Conservation (phyloP, 148 eudicot genomes). For the Bassia scoparia region DNA sequence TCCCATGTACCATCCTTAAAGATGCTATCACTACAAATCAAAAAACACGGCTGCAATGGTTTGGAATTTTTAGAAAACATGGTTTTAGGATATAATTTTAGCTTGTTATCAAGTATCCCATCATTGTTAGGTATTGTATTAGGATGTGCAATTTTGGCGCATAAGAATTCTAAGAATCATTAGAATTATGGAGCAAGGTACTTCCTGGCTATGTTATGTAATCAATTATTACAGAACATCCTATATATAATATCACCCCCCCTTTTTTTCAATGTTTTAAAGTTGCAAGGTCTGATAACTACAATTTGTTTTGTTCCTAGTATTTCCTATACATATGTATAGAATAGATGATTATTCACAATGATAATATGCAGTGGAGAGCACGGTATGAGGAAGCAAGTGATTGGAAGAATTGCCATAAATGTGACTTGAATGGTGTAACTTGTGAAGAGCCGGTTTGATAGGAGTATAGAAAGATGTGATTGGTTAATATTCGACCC, state of each 20-base stretch:
- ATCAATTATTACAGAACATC: too few species aligned
- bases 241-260: too few species aligned
- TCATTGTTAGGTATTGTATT: not conserved
- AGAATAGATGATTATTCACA: too few species aligned
- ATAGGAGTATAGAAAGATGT: too few species aligned
- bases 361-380: constrained; percentile 67
- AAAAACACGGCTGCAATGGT: not conserved
- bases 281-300: too few species aligned
- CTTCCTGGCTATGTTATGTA: too few species aligned
- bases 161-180: not conserved
- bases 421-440: constrained; percentile 60
- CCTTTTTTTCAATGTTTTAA: too few species aligned
- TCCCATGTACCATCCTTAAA: not conserved
- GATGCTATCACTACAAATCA: not conserved
- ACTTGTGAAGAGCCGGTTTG: constrained; percentile 52
- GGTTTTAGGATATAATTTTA: constrained; percentile 25
- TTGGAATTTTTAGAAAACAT: constrained; percentile 6
- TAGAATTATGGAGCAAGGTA: not conserved
- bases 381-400: constrained; percentile 45
- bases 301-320: too few species aligned
- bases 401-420: constrained; percentile 49
- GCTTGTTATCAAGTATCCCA: not conserved
- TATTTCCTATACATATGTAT: too few species aligned
- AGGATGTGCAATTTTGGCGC: not conserved
- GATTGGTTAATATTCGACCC: too few species aligned